A percentile compares a stretch with the other conserved stretches of the same genome.
Evolutionary conservation across 257 asterid genomes (phyloP).

Genomic region (Nicotiana obtusifolia): DNA sequence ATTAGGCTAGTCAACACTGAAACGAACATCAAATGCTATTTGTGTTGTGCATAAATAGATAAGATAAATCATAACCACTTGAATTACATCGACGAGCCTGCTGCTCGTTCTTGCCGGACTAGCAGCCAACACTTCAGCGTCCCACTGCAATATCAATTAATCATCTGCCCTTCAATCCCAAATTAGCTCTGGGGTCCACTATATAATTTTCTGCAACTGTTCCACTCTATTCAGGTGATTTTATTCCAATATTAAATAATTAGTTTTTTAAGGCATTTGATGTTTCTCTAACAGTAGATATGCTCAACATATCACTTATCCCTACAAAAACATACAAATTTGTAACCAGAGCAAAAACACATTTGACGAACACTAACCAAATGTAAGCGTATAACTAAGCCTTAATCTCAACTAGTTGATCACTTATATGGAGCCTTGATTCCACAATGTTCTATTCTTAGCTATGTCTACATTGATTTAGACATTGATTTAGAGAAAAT

Average conservation of each 20-base stretch:
- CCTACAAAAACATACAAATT: background rate
- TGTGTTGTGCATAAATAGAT: background rate
- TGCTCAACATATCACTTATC: background rate
- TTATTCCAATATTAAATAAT: background rate
- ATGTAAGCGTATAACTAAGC: background rate
- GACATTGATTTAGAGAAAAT: background rate
- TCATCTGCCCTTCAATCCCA: background rate
- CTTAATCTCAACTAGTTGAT: background rate
- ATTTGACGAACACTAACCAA: background rate
- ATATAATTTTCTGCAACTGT: background rate
- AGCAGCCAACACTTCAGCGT: background rate
- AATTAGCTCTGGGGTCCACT: background rate
- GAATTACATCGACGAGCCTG: background rate
- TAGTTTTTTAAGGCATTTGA: background rate
- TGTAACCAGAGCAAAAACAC: background rate
- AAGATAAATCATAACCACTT: background rate
- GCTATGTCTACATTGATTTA: background rate
- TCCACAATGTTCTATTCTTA: background rate
- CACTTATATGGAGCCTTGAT: background rate
- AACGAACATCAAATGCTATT: background rate
- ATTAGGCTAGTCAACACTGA: background rate
- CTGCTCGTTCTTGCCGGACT: background rate
- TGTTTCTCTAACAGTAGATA: background rate
- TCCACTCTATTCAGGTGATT: background rate
- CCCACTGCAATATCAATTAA: background rate